These are phyloP conservation scores for Moesziomyces sp. DNA, from an alignment of 1,284 basidiomycete species.

Conservation along the genomic window DNA sequence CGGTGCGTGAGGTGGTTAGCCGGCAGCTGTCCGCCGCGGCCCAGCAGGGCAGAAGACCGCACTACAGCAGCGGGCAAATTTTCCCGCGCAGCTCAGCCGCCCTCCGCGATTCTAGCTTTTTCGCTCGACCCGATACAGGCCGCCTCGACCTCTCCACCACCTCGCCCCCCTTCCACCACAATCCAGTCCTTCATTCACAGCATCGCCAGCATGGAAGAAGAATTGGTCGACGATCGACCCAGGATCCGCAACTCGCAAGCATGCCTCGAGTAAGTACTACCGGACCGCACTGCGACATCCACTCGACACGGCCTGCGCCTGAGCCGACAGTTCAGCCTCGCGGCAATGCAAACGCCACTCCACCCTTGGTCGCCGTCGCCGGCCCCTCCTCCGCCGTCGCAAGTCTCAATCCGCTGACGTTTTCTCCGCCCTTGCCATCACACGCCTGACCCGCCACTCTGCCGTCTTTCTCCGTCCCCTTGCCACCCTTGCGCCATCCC, in stretches of 20 bases:
- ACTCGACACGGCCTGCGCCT: no score
- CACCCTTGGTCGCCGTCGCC: constrained; percentile 5
- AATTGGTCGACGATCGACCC: constrained; percentile 25
- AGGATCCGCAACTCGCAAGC: constrained; percentile 47
- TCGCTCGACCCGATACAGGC: no score
- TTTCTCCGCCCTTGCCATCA: no score
- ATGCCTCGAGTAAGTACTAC: constrained; percentile 39
- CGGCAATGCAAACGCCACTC: constrained; percentile 41
- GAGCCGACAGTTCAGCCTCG: neutral
- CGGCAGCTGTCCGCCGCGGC: constrained; percentile 4
- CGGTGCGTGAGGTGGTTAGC: neutral
- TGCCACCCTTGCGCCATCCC: neutral
- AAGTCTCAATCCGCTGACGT: constrained; percentile 9
- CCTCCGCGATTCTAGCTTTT: no score
- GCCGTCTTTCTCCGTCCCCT: neutral
- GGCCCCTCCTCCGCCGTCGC: constrained; percentile 1
- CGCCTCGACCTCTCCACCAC: neutral
- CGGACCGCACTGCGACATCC: no score
- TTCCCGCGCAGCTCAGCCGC: neutral
- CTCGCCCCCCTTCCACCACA: constrained; percentile 5
- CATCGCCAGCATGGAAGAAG: constrained; percentile 36
- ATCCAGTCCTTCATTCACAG: constrained; percentile 10
- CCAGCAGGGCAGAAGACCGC: no score
- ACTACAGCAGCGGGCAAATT: no score
- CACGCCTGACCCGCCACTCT: no score